These are phyloP conservation scores for Alternaria incomplexa DNA, from an alignment of 2,329 filamentous ascomycete genomes.

Conservation along the genomic window DNA sequence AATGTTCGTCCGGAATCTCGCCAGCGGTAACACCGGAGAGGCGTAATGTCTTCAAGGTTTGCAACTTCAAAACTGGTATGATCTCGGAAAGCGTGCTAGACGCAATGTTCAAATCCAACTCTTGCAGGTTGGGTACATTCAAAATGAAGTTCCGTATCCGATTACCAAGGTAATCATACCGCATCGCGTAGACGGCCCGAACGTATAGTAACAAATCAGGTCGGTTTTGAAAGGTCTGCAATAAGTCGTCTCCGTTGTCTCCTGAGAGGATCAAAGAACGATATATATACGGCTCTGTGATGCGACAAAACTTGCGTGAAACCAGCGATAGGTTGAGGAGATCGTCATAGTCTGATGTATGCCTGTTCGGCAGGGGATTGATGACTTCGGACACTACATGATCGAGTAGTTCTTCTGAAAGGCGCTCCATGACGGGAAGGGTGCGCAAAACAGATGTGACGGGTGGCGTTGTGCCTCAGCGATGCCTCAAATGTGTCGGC, in stretches of 20 bases:
- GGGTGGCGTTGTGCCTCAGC: background rate
- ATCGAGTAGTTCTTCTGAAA: constrained; percentile 15
- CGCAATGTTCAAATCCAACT: constrained; percentile 1
- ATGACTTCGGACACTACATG: constrained; percentile 7
- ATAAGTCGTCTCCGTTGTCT: background rate
- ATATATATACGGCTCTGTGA: constrained; percentile 10
- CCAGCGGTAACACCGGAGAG: background rate
- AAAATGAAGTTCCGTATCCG: background rate
- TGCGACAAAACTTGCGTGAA: constrained; percentile 12
- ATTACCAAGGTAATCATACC: background rate
- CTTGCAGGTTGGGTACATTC: constrained; percentile 2
- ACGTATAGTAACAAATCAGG: background rate
- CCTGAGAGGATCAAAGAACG: background rate
- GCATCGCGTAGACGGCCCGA: background rate
- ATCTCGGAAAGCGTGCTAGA: background rate
- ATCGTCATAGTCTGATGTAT: background rate
- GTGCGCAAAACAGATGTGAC: background rate
- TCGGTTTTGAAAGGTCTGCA: background rate
- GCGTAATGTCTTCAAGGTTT: constrained; percentile 1
- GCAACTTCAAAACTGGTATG: background rate
- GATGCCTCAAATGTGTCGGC: background rate
- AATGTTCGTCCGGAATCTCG: background rate
- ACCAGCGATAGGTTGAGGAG: constrained; percentile 11
- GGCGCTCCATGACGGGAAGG: constrained; percentile 7
- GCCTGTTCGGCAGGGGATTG: constrained; percentile 3